A percentile compares a stretch with the other conserved stretches of the same genome.
Conservation (phyloP, 2,329 filamentous ascomycete species). For the Trichophyton simii region DNA sequence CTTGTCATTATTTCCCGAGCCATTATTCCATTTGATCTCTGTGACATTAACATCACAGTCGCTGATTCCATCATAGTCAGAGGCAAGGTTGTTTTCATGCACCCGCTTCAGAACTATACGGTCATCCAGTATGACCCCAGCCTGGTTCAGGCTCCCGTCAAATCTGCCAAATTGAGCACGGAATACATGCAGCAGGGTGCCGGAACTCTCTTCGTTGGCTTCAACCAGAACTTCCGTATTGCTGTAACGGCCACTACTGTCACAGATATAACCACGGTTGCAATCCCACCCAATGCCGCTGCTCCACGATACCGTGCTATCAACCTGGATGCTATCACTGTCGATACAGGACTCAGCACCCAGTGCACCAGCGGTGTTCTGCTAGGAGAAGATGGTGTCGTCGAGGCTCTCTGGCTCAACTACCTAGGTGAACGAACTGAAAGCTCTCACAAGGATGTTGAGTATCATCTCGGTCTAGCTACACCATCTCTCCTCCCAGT, state of each 20-base stretch:
- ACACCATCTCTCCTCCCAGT: conserved; percentile 82
- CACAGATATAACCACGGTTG: conserved; percentile 93
- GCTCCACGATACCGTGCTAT: conserved; percentile 88
- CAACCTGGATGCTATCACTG: conserved; percentile 92
- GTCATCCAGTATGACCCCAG: conserved; percentile 89
- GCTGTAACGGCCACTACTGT: conserved; percentile 90
- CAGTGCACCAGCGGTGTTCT: conserved; percentile 93
- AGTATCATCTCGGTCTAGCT: conserved; percentile 88
- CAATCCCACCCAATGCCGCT: conserved; percentile 83
- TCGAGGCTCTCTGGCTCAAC: conserved; percentile 91
- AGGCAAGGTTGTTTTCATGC: conserved; percentile 88
- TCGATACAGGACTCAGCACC: conserved; percentile 80
- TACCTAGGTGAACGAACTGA: conserved; percentile 83
- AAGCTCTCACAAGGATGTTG: conserved; percentile 73
- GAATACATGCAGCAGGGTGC: conserved; percentile 83
- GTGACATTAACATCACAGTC: conserved; percentile 90
- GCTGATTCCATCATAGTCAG: conserved; percentile 92
- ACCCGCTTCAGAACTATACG: conserved; percentile 92
- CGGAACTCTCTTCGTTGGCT: conserved; percentile 93
- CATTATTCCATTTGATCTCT: conserved; percentile 90
- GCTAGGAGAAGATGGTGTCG: conserved; percentile 75
- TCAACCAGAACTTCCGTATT: conserved; percentile 87
- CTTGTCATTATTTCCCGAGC: conserved; percentile 88
- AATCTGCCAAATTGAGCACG: conserved; percentile 71
- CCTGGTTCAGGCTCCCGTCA: conserved; percentile 85